Conservation (phyloP, 2,329 filamentous ascomycete genomes). For the Byssochlamys sp. region DNA sequence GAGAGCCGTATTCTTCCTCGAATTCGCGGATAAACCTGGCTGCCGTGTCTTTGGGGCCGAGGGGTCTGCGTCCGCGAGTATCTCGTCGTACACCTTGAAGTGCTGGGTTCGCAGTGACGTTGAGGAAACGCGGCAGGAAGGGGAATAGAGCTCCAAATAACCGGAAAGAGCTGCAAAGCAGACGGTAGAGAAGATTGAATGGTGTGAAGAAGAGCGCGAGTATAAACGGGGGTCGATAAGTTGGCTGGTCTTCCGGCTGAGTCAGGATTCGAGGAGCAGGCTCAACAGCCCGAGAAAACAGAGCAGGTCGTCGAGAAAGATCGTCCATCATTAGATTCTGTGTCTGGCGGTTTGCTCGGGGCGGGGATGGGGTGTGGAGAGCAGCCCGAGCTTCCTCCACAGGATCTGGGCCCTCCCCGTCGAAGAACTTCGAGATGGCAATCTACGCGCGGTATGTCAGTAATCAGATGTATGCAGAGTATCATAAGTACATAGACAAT, state of each 20-base stretch:
- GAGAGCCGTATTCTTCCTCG: slow-evolving; percentile 76
- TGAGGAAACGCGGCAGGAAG: slow-evolving; percentile 60
- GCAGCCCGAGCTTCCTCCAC: slow-evolving; percentile 65
- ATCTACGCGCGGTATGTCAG: slow-evolving; percentile 49
- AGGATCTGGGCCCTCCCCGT: slow-evolving; percentile 78
- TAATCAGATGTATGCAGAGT: neutral
- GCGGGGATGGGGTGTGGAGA: slow-evolving; percentile 50
- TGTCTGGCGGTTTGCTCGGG: slow-evolving; percentile 52
- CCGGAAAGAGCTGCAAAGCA: slow-evolving; percentile 58
- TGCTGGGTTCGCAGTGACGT: slow-evolving; percentile 40
- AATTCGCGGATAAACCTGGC: slow-evolving; percentile 85
- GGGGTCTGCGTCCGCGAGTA: slow-evolving; percentile 60
- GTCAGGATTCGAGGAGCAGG: slow-evolving; percentile 79
- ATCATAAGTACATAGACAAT: neutral
- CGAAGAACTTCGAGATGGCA: slow-evolving; percentile 93
- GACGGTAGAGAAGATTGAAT: slow-evolving; percentile 65
- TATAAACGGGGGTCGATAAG: slow-evolving; percentile 63
- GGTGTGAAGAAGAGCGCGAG: slow-evolving; percentile 71
- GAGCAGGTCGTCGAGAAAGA: slow-evolving; percentile 23
- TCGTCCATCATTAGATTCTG: slow-evolving; percentile 58
- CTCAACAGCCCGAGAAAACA: slow-evolving; percentile 42
- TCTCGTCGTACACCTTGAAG: slow-evolving; percentile 39
- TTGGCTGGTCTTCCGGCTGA: slow-evolving; percentile 54
- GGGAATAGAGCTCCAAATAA: slow-evolving; percentile 69
- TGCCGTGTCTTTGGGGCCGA: slow-evolving; percentile 79